A percentile compares a stretch with the other conserved stretches of the same genome.
Conservation (phyloP, 805 yeast species). For the Yamadazyma endophytica region DNA sequence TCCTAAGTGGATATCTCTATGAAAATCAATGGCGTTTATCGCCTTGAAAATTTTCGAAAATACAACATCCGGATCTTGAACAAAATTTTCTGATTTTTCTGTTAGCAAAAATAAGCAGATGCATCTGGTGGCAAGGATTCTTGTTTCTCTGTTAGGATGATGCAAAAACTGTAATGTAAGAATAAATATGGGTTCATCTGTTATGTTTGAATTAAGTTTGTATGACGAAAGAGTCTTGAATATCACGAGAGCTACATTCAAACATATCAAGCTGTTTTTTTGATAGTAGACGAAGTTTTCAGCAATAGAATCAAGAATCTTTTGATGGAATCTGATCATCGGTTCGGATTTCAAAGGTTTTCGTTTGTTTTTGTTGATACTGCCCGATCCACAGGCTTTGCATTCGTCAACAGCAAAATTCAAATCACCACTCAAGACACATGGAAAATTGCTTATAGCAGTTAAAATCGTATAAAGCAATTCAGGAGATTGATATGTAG, state of each 20-base stretch:
- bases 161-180: no score
- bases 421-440: conserved; percentile 36
- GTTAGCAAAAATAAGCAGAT: conserved; percentile 50
- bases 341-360: no score
- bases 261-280: no score
- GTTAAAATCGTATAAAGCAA: conserved; percentile 25
- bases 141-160: conserved; percentile 47
- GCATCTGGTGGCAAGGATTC: conserved; percentile 49
- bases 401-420: conserved; percentile 30
- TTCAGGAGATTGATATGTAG: neutral
- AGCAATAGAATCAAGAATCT: no score
- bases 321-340: no score
- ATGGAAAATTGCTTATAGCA: conserved; percentile 39
- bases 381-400: conserved; percentile 34
- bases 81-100: no score
- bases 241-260: no score
- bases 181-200: no score
- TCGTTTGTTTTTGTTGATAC: no score
- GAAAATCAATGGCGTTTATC: conserved; percentile 38
- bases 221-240: no score
- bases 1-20: conserved; percentile 36
- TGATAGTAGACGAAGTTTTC: no score
- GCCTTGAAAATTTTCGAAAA: conserved; percentile 41
- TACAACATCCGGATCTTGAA: conserved; percentile 33
- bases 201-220: no score